Percentiles rank a stretch among this genome's conserved stretches.
phyloP scores from a whole-genome alignment of 352 stramenopile genomes.

The Phytopythium ostracodes region DNA sequence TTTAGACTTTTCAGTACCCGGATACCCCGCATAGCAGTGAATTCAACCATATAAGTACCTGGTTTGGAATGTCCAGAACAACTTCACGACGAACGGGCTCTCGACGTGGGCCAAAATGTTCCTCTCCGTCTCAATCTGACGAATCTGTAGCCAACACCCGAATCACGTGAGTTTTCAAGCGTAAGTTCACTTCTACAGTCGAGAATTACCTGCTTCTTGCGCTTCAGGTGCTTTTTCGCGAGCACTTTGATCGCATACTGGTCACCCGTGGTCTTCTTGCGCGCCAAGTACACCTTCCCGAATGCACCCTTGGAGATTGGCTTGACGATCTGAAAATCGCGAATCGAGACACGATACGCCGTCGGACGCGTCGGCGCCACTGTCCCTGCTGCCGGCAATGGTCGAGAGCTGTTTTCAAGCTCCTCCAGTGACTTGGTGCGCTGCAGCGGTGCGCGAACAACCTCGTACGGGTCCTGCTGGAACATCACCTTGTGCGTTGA shows the following conservation, averaged over 20 bases:
- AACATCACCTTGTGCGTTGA: constrained; percentile 80
- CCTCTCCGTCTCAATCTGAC: constrained; percentile 85
- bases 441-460: constrained; percentile 42
- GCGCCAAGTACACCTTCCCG: constrained; percentile 84
- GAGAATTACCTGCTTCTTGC: constrained; percentile 79
- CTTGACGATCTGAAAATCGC: constrained; percentile 89
- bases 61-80: constrained; percentile 90
- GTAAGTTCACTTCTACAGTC: neutral
- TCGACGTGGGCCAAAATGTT: constrained; percentile 86
- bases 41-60: constrained; percentile 56
- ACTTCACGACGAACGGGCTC: constrained; percentile 89
- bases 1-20: neutral
- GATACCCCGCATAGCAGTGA: too few species aligned
- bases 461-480: constrained; percentile 39
- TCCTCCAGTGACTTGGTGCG: constrained; percentile 80
- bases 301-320: constrained; percentile 89
- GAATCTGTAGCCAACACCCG: constrained; percentile 35
- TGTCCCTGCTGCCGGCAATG: constrained; percentile 10
- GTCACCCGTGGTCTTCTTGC: constrained; percentile 85
- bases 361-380: constrained; percentile 16
- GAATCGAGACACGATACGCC: constrained; percentile 63
- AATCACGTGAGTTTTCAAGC: constrained; percentile 2
- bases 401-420: constrained; percentile 31
- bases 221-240: constrained; percentile 82
- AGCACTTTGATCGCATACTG: constrained; percentile 91